Evolutionary conservation across 2,329 filamentous ascomycete species (phyloP).

Genomic region (Cercospora zeina): DNA sequence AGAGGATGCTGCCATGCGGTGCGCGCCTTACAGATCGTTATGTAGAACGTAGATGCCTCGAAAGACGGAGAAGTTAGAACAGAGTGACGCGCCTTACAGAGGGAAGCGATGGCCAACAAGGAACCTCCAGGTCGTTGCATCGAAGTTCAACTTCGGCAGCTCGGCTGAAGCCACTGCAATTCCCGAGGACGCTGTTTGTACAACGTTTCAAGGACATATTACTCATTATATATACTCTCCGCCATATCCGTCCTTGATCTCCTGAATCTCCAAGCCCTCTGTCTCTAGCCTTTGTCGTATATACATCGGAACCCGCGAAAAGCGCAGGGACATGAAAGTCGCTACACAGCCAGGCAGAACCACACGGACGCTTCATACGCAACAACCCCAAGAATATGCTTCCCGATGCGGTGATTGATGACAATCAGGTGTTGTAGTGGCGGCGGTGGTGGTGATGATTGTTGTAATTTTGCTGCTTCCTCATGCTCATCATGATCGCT

Average conservation of each 20-base stretch:
- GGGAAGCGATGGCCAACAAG: neutral
- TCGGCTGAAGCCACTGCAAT: neutral
- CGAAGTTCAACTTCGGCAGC: neutral
- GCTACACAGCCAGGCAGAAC: neutral
- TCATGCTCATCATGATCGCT: slow-evolving; percentile 2
- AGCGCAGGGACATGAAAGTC: neutral
- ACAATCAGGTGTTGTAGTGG: neutral
- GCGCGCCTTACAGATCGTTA: neutral
- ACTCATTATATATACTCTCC: slow-evolving; percentile 21
- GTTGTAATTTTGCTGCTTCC: slow-evolving; percentile 2
- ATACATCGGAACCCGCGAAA: slow-evolving; percentile 8
- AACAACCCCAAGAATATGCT: neutral
- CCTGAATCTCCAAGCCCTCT: neutral
- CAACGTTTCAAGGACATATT: slow-evolving; percentile 14
- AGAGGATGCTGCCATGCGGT: neutral
- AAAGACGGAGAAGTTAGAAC: too few species aligned
- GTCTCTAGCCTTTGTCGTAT: slow-evolving; percentile 19
- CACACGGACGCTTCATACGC: neutral
- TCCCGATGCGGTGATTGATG: neutral
- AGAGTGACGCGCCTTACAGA: neutral
- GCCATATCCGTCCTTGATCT: neutral
- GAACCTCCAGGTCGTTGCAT: neutral
- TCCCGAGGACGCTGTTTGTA: neutral
- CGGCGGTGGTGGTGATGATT: neutral
- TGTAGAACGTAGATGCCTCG: neutral